Evolutionary conservation across 2,329 filamentous ascomycete genomes (phyloP), one percentile per base, ranked within the genome.

Genomic region (Fusarium sp.): DNA sequence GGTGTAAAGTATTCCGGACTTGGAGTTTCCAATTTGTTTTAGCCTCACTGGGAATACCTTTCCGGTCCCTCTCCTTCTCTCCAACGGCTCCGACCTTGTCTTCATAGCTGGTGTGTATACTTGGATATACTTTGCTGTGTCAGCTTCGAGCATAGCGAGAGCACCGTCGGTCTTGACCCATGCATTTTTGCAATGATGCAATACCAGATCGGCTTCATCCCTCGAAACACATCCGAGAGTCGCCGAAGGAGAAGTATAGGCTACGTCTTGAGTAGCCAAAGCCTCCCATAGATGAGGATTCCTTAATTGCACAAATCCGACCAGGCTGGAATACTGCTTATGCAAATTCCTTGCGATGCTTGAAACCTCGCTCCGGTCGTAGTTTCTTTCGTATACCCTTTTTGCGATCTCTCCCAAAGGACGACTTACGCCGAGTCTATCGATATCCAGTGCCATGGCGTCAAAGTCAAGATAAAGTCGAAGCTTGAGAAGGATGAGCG

Each of bases 11-110:
- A n/a, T n/a, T n/a, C n/a, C n/a, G n/a, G n/a, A n/a, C n/a, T n/a
- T n/a, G n/a, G n/a, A n/a, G n/a, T n/a, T n/a, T n/a, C n/a, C n/a
- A n/a, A n/a, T n/a, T n/a, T n/a, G n/a, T n/a, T n/a, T n/a, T n/a
- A n/a, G n/a, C n/a, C n/a, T n/a, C n/a, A n/a, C n/a, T n/a, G n/a
- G n/a, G n/a, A n/a, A n/a, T n/a, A n/a, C n/a, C n/a, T n/a, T n/a
- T 11, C 43, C 47, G 6, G 30, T 34, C 1, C 47, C 47, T 49
- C 16, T 8, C 6, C 16, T 15, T 7, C 20, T 49, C 7, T 7
- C 3, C 10, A 34, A 10, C 8, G n/a, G 4, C 8, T 32, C 2
- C 8, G 27, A 1, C 10, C 18, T 4, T 0, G 6, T 32, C 2
- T 3, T 18, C 16, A 8, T 5, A 12, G n/a, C 1, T 6, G 7